These are phyloP conservation scores for Amylocystis lapponica DNA, from an alignment of 768 basidiomycete species.

Conservation along the genomic window DNA sequence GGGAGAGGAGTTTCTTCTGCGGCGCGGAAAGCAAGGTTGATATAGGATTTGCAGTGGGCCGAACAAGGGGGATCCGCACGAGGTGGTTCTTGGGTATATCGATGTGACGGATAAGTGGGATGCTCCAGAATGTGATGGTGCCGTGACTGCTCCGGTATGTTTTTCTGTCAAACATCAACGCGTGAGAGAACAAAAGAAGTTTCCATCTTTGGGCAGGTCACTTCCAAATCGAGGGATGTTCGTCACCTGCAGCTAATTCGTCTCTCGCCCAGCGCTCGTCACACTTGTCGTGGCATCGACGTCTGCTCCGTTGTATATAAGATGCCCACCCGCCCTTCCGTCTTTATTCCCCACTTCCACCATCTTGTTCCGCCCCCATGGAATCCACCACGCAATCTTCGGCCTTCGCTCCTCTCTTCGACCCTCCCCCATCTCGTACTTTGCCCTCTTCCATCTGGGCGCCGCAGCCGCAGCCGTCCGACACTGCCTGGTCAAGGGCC, in stretches of 20 bases:
- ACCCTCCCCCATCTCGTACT: constrained; percentile 14
- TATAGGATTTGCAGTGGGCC: no score
- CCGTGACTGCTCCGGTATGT: neutral
- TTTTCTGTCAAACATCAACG: neutral
- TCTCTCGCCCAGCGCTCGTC: no score
- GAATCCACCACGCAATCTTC: constrained; percentile 13
- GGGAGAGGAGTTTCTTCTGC: no score
- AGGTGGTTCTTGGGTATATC: no score
- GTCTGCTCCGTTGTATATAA: neutral
- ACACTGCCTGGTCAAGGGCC: constrained; percentile 62
- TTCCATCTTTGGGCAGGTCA: constrained; percentile 3
- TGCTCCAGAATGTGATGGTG: neutral
- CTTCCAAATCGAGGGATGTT: constrained; percentile 4
- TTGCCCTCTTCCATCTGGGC: constrained; percentile 68
- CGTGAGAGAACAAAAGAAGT: neutral
- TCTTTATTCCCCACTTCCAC: constrained; percentile 6
- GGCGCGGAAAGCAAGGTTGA: no score
- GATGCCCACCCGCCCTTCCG: no score
- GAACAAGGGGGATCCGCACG: no score
- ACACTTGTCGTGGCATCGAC: neutral
- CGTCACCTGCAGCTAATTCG: neutral
- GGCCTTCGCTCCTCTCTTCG: constrained; percentile 23
- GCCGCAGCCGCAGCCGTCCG: constrained; percentile 67
- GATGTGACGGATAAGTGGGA: no score
- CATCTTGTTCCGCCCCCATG: constrained; percentile 13